These are phyloP conservation scores for Sugiyamaella americana DNA, from an alignment of 805 yeast species.

Conservation along the genomic window DNA sequence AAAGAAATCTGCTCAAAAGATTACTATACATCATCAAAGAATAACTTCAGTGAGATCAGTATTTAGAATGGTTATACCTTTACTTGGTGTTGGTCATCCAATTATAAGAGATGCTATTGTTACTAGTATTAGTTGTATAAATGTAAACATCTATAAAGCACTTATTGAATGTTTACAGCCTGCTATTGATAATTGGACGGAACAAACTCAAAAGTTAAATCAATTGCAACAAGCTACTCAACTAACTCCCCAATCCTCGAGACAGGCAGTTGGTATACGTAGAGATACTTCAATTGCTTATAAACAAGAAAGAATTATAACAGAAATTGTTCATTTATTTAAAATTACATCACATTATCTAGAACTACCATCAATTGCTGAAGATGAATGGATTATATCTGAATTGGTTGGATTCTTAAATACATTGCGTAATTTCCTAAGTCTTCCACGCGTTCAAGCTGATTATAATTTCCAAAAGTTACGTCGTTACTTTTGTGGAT, in stretches of 20 bases:
- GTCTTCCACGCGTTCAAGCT: conserved; percentile 51
- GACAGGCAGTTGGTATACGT: conserved; percentile 1
- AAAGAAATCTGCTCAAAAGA: conserved; percentile 70
- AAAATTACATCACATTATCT: conserved; percentile 62
- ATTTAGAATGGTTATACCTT: conserved; percentile 79
- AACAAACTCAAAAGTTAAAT: conserved; percentile 4
- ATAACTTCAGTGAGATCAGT: conserved; percentile 89
- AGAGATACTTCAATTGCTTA: neutral
- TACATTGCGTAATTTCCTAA: conserved; percentile 54
- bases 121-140: conserved; percentile 82
- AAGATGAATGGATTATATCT: conserved; percentile 64
- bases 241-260: neutral
- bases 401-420: conserved; percentile 58
- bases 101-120: conserved; percentile 79
- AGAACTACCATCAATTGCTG: conserved; percentile 42
- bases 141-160: conserved; percentile 80
- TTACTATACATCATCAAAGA: conserved; percentile 80
- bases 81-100: conserved; percentile 62
- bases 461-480: conserved; percentile 69
- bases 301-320: conserved; percentile 40
- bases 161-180: conserved; percentile 70
- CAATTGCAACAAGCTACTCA: neutral
- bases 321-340: conserved; percentile 74
- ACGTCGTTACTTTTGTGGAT: conserved; percentile 76
- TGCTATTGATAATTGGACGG: conserved; percentile 50